Conservation (phyloP, 202 grass and related monocot species). For the Saccharum hybrid region DNA sequence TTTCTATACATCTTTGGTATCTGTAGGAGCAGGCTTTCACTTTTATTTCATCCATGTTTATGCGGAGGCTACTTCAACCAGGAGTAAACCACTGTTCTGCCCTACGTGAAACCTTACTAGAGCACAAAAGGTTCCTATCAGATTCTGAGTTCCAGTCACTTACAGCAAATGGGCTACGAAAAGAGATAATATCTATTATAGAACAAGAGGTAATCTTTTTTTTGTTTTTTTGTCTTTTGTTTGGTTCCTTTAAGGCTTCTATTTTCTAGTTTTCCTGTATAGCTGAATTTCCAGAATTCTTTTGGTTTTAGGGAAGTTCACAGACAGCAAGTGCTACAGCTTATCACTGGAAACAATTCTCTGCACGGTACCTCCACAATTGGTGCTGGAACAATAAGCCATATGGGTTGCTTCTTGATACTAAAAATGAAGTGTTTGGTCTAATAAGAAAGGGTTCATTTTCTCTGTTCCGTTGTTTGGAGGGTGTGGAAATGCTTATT, state of each 20-base stretch:
- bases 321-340: constrained; percentile 57
- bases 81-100: constrained; percentile 82
- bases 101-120: constrained; percentile 78
- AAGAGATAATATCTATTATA: constrained; percentile 86
- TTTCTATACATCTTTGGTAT: constrained; percentile 41
- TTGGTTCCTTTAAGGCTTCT: constrained; percentile 21
- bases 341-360: constrained; percentile 91
- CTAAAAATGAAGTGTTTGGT: constrained; percentile 65
- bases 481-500: constrained; percentile 73
- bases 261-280: constrained; percentile 20
- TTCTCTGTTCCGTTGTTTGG: constrained; percentile 89
- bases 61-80: constrained; percentile 90
- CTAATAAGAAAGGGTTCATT: constrained; percentile 87
- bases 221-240: constrained; percentile 19
- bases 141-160: constrained; percentile 82
- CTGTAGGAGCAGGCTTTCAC: constrained; percentile 72
- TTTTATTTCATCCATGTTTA: constrained; percentile 92
- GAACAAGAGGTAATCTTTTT: constrained; percentile 72
- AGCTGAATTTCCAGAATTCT: constrained; percentile 46
- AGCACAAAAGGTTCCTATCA: constrained; percentile 87
- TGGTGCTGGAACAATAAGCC: constrained; percentile 76
- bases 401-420: constrained; percentile 85
- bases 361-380: constrained; percentile 72
- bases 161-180: constrained; percentile 73
- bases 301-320: constrained; percentile 65